Conservation (phyloP, 2,329 filamentous ascomycete genomes). For the Penicillium polonicum region DNA sequence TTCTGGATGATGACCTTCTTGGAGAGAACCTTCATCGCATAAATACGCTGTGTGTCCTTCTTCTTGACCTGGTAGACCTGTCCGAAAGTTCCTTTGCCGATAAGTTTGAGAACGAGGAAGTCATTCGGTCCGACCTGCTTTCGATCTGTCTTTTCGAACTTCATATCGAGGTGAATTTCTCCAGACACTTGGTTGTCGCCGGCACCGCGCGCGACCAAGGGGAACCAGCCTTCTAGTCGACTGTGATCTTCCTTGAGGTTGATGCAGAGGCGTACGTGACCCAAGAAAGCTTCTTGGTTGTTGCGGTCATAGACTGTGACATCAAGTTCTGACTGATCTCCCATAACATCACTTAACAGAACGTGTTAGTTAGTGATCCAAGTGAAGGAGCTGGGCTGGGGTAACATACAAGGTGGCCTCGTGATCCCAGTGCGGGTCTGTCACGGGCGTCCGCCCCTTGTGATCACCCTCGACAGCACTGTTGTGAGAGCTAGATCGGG, state of each 20-base stretch:
- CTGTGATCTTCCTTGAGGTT: conserved; percentile 66
- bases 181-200: conserved; percentile 75
- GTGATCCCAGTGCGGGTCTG: conserved; percentile 92
- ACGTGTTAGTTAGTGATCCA: conserved; percentile 28
- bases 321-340: conserved; percentile 84
- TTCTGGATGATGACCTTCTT: conserved; percentile 99
- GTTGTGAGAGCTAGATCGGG: conserved; percentile 93
- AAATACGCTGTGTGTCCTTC: conserved; percentile 92
- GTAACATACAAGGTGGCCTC: conserved; percentile 85
- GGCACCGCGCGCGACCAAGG: conserved; percentile 73
- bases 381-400: background rate
- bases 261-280: conserved; percentile 80
- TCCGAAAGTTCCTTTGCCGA: conserved; percentile 96
- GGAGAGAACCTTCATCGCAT: conserved; percentile 98
- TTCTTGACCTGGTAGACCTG: conserved; percentile 98
- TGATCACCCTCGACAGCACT: conserved; percentile 68
- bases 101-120: conserved; percentile 92
- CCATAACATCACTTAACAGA: conserved; percentile 76
- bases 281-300: conserved; percentile 84
- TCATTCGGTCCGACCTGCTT: conserved; percentile 92
- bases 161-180: conserved; percentile 83
- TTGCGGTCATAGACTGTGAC: conserved; percentile 89
- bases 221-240: conserved; percentile 80
- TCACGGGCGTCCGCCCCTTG: conserved; percentile 63
- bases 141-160: conserved; percentile 83